Conservation (phyloP, 768 basidiomycete genomes). For the Pleurotus pulmonarius region DNA sequence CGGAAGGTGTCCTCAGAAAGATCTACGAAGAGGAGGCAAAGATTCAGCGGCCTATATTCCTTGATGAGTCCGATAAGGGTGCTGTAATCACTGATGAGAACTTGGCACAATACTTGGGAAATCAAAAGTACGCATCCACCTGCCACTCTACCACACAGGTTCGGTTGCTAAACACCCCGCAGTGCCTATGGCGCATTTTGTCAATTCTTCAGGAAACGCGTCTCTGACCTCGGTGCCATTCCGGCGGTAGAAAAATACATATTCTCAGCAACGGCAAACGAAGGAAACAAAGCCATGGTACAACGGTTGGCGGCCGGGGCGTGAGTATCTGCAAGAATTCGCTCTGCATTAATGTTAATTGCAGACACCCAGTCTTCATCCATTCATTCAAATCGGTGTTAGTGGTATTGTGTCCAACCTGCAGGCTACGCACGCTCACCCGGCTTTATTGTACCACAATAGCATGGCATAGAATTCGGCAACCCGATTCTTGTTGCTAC, state of each 20-base stretch:
- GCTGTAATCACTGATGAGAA: slow-evolving; percentile 38
- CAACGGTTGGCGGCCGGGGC: slow-evolving; percentile 28
- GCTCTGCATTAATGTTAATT: background rate
- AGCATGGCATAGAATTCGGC: slow-evolving; percentile 55
- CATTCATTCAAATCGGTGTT: slow-evolving; percentile 56
- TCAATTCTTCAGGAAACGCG: slow-evolving; percentile 35
- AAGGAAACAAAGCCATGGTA: slow-evolving; percentile 30
- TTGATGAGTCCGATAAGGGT: slow-evolving; percentile 28
- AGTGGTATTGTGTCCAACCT: slow-evolving; percentile 13
- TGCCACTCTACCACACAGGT: too few relatives aligned
- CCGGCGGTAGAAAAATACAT: slow-evolving; percentile 45
- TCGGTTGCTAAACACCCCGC: background rate
- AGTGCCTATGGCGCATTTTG: slow-evolving; percentile 36
- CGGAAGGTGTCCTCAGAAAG: slow-evolving; percentile 39
- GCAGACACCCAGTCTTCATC: slow-evolving; percentile 38
- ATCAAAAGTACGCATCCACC: slow-evolving; percentile 33
- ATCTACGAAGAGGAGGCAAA: slow-evolving; percentile 42
- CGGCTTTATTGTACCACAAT: background rate
- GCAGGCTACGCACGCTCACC: background rate
- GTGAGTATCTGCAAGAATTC: slow-evolving; percentile 20
- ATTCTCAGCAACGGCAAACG: slow-evolving; percentile 33
- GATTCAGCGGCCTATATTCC: slow-evolving; percentile 34
- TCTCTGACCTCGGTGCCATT: slow-evolving; percentile 32
- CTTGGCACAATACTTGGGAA: slow-evolving; percentile 47
- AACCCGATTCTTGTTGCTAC: slow-evolving; percentile 46